Base-by-base conservation (phyloP, 2,329 filamentous ascomycete species). In the Paramyrothecium sp. region DNA sequence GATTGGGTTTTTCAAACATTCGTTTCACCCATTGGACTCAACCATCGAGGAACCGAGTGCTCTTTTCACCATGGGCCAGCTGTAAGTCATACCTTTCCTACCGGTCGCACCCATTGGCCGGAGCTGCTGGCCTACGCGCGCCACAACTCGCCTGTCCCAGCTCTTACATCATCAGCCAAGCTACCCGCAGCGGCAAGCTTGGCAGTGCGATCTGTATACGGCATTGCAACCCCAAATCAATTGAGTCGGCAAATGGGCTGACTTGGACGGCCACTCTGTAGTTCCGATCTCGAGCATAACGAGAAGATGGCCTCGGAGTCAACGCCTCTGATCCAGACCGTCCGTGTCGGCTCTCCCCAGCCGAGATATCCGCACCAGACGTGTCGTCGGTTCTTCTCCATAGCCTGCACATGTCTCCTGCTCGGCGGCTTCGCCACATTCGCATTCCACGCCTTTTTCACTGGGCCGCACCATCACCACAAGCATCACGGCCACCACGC, bases 311-410 rank as follows among this genome's bases (percentile, higher is more conserved):
- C 70, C 55, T 64, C 58, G 70, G 88, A 91, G 76, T 78, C 77
- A 56, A 89, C 87, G 53, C 89, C 89, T 57, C 80, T 92, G 64
- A 81, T 91, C 60, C 80, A 86, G 65, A 86, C 83, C 54, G 83
- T 90, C 58, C 80, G 69, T 19, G 77, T 88, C 63, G 78, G 78
- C 58, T 71, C 81, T 60, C 76, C 78, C 58, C 77, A 78, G 65
- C 78, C 73, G 61, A 78, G 86, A 63, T 87, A 87, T 65, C 77
- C 77, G 49, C 85, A 89, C 63, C 78, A 82, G 62, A 82, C 81
- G 26, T 70, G 87, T 50, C 86, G 88, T 53, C 84, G 87, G 57
- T 85, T 89, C 71, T 90, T 86, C 69, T 89, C 85, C 47, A 77
- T 90, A 56, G 79, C 82, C 21, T 75, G 85, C 52, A 73, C 81